Percentiles rank a stretch among this genome's conserved stretches.
Conservation (phyloP, 2,329 filamentous ascomycete species). For the Cladobotryum mycophilum region DNA sequence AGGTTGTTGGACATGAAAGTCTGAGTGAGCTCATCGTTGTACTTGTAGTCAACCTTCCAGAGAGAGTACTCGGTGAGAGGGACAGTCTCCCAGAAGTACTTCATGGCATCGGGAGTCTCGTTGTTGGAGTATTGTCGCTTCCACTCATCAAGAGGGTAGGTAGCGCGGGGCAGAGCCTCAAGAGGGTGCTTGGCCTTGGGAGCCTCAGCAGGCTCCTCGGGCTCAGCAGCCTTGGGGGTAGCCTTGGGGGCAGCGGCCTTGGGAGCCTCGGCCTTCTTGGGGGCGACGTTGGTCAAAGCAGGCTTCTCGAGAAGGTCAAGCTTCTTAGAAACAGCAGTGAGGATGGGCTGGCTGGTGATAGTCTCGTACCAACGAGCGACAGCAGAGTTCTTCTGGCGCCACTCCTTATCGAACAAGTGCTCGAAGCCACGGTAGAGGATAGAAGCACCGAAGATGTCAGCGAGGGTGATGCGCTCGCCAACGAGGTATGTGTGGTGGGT, state of each 20-base stretch:
- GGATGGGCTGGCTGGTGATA: constrained; percentile 87
- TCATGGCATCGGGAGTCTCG: constrained; percentile 76
- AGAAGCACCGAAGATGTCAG: constrained; percentile 79
- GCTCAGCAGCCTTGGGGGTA: constrained; percentile 10
- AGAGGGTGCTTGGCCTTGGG: constrained; percentile 97
- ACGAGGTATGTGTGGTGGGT: constrained; percentile 93
- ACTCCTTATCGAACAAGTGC: constrained; percentile 89
- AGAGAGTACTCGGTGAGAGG: constrained; percentile 94
- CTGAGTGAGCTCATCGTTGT: constrained; percentile 95
- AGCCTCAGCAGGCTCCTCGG: constrained; percentile 42
- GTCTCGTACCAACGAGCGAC: constrained; percentile 92
- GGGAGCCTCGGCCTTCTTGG: constrained; percentile 71
- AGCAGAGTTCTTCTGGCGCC: constrained; percentile 76
- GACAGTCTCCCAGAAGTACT: constrained; percentile 98
- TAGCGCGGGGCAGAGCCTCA: constrained; percentile 72
- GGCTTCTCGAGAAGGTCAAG: constrained; percentile 76
- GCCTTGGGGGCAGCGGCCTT: constrained; percentile 31
- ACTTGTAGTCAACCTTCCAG: constrained; percentile 96
- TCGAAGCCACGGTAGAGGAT: constrained; percentile 84
- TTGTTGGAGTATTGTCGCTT: constrained; percentile 99
- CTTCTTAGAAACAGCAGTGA: constrained; percentile 70
- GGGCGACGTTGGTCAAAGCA: constrained; percentile 60
- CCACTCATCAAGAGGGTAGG: constrained; percentile 88
- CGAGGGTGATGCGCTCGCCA: constrained; percentile 93
- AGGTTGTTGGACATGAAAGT: constrained; percentile 99